phyloP scores from a whole-genome alignment of 257 asterid species.

The Solanum tarijense region DNA sequence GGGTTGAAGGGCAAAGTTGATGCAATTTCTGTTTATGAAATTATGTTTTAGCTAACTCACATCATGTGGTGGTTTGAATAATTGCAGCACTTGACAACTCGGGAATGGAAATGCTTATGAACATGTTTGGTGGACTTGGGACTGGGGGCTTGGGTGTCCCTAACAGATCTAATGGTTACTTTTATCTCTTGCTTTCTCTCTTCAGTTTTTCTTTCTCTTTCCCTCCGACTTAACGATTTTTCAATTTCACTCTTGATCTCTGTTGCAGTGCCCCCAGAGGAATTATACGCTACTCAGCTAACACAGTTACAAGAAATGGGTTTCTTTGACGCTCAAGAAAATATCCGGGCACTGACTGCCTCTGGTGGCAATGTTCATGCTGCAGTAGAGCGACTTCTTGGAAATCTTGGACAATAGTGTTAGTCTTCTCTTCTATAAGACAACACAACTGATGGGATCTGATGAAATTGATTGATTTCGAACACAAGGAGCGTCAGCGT shows the following conservation, averaged over 20 bases:
- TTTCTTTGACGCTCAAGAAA: conserved; percentile 44
- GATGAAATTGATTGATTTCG: not conserved
- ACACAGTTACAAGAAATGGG: conserved; percentile 45
- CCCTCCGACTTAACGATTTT: not conserved
- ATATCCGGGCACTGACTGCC: conserved; percentile 32
- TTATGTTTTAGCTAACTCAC: not conserved
- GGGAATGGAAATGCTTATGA: conserved; percentile 37
- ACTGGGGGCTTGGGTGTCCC: conserved; percentile 24
- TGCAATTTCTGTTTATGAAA: not conserved
- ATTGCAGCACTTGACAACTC: conserved; percentile 6
- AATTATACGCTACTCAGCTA: conserved; percentile 34
- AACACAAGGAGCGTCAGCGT: not conserved
- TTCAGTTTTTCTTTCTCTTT: not conserved
- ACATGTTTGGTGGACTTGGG: conserved; percentile 44
- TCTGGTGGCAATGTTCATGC: conserved; percentile 45
- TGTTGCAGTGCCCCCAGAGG: conserved; percentile 38
- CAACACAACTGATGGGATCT: not conserved
- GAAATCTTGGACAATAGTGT: conserved; percentile 21
- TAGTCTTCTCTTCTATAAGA: not conserved
- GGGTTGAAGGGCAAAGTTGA: not conserved
- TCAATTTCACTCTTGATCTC: not conserved
- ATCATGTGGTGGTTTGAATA: not conserved
- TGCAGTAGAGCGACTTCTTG: conserved; percentile 42
- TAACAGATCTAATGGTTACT: conserved; percentile 26
- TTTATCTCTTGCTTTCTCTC: not conserved